A percentile compares a stretch with the other conserved stretches of the same genome.
Evolutionary conservation across 2,329 filamentous ascomycete species (phyloP).

Genomic region (Bipolaris gigantea): DNA sequence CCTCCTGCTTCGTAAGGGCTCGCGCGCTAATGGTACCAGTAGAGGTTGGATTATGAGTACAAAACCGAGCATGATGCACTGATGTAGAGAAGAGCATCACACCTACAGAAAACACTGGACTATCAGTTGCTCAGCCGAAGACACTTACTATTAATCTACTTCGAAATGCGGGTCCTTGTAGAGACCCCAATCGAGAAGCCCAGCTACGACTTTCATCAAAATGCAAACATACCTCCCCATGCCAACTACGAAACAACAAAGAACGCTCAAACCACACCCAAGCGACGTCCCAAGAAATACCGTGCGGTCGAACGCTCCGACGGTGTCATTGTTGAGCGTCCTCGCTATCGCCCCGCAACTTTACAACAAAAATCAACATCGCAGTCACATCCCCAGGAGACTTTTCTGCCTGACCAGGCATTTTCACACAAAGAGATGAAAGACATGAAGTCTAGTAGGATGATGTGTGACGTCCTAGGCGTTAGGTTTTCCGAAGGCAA

Average conservation of each 20-base stretch:
- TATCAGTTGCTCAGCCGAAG: not conserved
- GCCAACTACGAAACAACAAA: slow-evolving; percentile 4
- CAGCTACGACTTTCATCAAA: not conserved
- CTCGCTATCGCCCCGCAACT: slow-evolving; percentile 15
- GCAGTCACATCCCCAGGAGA: slow-evolving; percentile 2
- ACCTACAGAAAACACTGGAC: not conserved
- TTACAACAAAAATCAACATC: not conserved
- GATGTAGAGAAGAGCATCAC: not conserved
- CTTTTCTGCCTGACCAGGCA: not conserved
- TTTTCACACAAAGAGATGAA: not conserved
- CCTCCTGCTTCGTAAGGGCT: not conserved
- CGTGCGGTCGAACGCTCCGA: slow-evolving; percentile 18
- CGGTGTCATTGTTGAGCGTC: slow-evolving; percentile 22
- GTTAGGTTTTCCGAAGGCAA: not conserved
- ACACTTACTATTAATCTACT: not conserved
- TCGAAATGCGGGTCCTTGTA: not conserved
- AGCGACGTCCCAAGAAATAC: slow-evolving; percentile 12
- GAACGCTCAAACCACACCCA: slow-evolving; percentile 1
- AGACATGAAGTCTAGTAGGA: not conserved
- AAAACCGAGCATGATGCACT: not conserved
- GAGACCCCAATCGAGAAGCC: not conserved
- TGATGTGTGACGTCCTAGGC: not conserved
- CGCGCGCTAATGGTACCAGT: not conserved
- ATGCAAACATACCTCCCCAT: not conserved
- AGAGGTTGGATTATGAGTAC: not conserved